These are phyloP conservation scores for Puccinia coronata DNA, from an alignment of 1,284 basidiomycete genomes.

Conservation along the genomic window DNA sequence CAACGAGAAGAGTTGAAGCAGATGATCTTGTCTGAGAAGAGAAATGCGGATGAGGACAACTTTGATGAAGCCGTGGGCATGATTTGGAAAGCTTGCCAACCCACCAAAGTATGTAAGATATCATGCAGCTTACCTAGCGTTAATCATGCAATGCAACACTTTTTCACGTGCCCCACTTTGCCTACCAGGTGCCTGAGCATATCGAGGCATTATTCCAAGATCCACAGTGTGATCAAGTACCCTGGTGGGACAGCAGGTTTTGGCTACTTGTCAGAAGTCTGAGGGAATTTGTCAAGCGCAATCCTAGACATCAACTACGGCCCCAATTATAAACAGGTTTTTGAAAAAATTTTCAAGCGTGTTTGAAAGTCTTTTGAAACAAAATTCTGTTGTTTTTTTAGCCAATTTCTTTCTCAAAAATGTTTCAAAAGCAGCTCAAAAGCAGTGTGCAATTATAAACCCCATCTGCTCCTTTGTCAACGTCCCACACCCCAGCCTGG, in stretches of 20 bases:
- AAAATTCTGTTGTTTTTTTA: no score
- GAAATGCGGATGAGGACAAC: conserved; percentile 87
- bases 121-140: conserved; percentile 55
- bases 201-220: conserved; percentile 70
- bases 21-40: conserved; percentile 65
- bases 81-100: conserved; percentile 64
- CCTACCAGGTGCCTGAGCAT: conserved; percentile 67
- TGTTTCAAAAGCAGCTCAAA: no score
- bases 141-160: not conserved
- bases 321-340: no score
- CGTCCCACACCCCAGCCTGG: no score
- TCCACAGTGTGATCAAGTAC: conserved; percentile 64
- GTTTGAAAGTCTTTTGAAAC: no score
- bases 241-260: no score
- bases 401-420: no score
- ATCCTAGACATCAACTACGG: conserved; percentile 62
- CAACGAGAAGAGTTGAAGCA: conserved; percentile 81
- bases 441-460: no score
- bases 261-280: conserved; percentile 83
- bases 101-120: conserved; percentile 65
- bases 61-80: conserved; percentile 82
- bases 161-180: not conserved
- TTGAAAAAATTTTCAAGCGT: no score
- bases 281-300: conserved; percentile 64
- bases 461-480: no score